phyloP scores from a whole-genome alignment of 2,329 filamentous ascomycete species.

The Sarocladium oryzae region DNA sequence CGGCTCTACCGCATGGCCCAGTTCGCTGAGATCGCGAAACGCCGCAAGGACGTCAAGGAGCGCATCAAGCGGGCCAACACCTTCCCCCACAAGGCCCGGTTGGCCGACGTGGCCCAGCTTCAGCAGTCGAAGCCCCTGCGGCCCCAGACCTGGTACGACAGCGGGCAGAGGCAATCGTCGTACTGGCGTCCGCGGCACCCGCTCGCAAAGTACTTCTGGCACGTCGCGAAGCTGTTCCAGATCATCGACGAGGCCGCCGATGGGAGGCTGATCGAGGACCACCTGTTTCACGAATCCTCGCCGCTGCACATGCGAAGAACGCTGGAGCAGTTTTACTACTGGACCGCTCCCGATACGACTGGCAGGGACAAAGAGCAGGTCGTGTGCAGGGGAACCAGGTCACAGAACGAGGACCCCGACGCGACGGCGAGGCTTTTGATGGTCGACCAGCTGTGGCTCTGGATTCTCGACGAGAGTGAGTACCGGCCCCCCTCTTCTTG shows the following conservation, averaged over 20 bases:
- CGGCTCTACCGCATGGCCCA: slow-evolving; percentile 15
- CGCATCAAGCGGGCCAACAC: slow-evolving; percentile 13
- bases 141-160: slow-evolving; percentile 10
- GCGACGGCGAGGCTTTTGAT: slow-evolving; percentile 13
- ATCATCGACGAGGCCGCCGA: slow-evolving; percentile 16
- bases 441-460: slow-evolving; percentile 16
- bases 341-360: slow-evolving; percentile 27
- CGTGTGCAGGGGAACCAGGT: slow-evolving; percentile 19
- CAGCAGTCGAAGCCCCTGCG: slow-evolving; percentile 7
- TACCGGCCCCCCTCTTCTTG: too few species aligned
- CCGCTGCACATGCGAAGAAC: slow-evolving; percentile 27
- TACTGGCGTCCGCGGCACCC: slow-evolving; percentile 12
- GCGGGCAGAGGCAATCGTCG: not conserved
- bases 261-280: slow-evolving; percentile 16
- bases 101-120: slow-evolving; percentile 12
- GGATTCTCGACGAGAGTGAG: slow-evolving; percentile 16
- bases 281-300: slow-evolving; percentile 17
- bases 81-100: slow-evolving; percentile 6
- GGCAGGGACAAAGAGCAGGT: slow-evolving; percentile 24
- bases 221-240: slow-evolving; percentile 14
- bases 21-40: slow-evolving; percentile 15
- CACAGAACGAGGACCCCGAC: slow-evolving; percentile 13
- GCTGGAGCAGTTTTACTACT: slow-evolving; percentile 31
- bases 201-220: slow-evolving; percentile 17
- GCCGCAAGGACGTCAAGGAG: slow-evolving; percentile 11